Percentiles rank a stretch among this genome's conserved stretches.
Evolutionary conservation across 257 asterid species (phyloP).

Genomic region (Rauvolfia tetraphylla): DNA sequence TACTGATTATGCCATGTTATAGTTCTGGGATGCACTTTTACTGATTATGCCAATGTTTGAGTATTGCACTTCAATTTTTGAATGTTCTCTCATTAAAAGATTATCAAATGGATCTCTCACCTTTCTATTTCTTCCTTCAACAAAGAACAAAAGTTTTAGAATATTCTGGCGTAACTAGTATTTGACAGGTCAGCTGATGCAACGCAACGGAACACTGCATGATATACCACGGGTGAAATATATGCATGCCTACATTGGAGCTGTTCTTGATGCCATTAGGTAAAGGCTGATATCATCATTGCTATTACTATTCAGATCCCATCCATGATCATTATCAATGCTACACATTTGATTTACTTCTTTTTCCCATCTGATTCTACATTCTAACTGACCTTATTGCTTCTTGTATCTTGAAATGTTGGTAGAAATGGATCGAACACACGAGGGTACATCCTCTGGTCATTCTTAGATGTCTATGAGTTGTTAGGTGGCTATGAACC

Average conservation of each 20-base stretch:
- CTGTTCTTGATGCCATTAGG: conserved; percentile 30
- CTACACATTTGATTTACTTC: too few relatives aligned
- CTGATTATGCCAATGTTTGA: too few relatives aligned
- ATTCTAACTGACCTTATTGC: not conserved
- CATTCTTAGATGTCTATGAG: conserved; percentile 58
- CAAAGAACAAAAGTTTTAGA: not conserved
- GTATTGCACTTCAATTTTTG: not conserved
- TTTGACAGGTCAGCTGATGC: conserved; percentile 18
- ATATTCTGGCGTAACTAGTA: not conserved
- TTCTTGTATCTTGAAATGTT: not conserved
- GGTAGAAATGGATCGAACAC: conserved; percentile 50
- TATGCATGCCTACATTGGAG: conserved; percentile 17
- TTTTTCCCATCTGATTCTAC: not conserved
- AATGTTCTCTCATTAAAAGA: too few relatives aligned
- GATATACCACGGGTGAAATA: conserved; percentile 22
- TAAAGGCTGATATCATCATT: not conserved
- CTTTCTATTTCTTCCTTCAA: not conserved
- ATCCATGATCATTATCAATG: too few relatives aligned
- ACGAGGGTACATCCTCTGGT: conserved; percentile 52
- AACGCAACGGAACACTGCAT: conserved; percentile 22
- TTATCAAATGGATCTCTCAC: too few relatives aligned
- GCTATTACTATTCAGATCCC: not conserved
- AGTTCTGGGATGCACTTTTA: too few relatives aligned
- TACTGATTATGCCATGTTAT: not conserved
- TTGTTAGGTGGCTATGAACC: conserved; percentile 27